These are phyloP conservation scores for Trichoderma atroviride DNA, from an alignment of 2,329 filamentous ascomycete genomes.

Conservation along the genomic window DNA sequence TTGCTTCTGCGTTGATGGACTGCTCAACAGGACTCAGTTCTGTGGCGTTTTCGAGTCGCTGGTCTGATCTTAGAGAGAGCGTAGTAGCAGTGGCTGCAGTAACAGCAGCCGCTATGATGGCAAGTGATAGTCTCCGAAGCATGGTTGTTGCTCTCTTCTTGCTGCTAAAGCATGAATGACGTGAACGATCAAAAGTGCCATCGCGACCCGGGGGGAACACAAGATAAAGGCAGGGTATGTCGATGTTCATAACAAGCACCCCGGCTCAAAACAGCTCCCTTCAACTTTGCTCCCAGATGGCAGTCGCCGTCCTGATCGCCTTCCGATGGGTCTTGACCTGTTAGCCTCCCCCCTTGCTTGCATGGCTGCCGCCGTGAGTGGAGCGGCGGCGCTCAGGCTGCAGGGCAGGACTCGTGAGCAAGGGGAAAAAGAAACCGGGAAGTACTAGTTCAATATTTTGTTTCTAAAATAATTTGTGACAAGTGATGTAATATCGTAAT, in stretches of 20 bases:
- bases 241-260: conserved; percentile 5
- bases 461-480: not conserved
- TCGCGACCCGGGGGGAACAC: not conserved
- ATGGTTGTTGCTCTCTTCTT: not conserved
- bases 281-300: not conserved
- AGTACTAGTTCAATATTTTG: not conserved
- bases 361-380: not conserved
- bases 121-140: conserved; percentile 11
- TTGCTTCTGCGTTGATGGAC: not conserved
- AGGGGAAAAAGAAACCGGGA: not conserved
- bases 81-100: not conserved
- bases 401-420: conserved; percentile 7
- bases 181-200: not conserved
- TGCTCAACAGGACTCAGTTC: not conserved
- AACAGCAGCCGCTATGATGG: not conserved
- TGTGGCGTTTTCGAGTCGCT: not conserved
- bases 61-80: not conserved
- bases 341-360: conserved; percentile 12
- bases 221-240: not conserved
- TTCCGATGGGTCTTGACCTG: not conserved
- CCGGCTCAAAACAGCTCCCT: not conserved
- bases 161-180: not conserved
- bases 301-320: not conserved
- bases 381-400: conserved; percentile 2
- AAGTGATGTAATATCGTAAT: not conserved